Percentiles rank a stretch among this genome's conserved stretches.
These are phyloP conservation scores for Vitis hybrid DNA, from an alignment of 177 flowering plant species.

Conservation along the genomic window DNA sequence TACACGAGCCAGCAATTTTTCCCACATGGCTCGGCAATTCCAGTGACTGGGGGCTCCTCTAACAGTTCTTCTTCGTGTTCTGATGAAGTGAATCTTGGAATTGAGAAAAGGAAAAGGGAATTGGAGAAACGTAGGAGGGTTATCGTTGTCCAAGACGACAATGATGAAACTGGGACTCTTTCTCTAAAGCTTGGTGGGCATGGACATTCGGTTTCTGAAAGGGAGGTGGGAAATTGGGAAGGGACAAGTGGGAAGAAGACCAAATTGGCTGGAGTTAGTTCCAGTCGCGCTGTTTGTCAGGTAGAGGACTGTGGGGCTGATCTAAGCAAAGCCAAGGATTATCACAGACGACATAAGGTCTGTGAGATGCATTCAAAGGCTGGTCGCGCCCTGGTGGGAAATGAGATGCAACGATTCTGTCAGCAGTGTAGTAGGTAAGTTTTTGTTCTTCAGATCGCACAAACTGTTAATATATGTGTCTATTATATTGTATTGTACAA, in stretches of 20 bases:
- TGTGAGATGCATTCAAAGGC: slow-evolving; percentile 84
- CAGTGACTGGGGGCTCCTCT: slow-evolving; percentile 33
- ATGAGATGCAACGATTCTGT: slow-evolving; percentile 80
- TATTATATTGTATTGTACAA: no score
- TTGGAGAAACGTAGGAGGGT: slow-evolving; percentile 62
- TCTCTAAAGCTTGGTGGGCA: slow-evolving; percentile 63
- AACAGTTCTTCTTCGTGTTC: slow-evolving; percentile 64
- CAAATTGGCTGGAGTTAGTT: slow-evolving; percentile 32
- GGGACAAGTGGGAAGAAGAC: slow-evolving; percentile 53
- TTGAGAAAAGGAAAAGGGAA: slow-evolving; percentile 42
- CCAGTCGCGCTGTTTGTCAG: slow-evolving; percentile 69
- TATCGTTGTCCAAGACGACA: slow-evolving; percentile 38
- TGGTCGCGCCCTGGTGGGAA: slow-evolving; percentile 56
- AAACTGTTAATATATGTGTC: no score
- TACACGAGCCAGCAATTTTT: slow-evolving; percentile 38
- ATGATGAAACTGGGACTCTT: slow-evolving; percentile 42
- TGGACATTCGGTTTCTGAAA: slow-evolving; percentile 27
- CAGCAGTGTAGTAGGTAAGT: slow-evolving; percentile 88
- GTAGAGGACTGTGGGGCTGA: slow-evolving; percentile 72
- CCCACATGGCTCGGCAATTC: slow-evolving; percentile 32
- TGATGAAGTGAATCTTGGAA: slow-evolving; percentile 42
- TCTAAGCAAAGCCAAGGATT: slow-evolving; percentile 69
- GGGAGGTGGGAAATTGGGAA: slow-evolving; percentile 36
- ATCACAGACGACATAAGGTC: slow-evolving; percentile 82
- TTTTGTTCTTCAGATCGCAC: no score